These are phyloP conservation scores for Starmerella roubikii DNA, from an alignment of 805 yeast genomes.

Conservation along the genomic window DNA sequence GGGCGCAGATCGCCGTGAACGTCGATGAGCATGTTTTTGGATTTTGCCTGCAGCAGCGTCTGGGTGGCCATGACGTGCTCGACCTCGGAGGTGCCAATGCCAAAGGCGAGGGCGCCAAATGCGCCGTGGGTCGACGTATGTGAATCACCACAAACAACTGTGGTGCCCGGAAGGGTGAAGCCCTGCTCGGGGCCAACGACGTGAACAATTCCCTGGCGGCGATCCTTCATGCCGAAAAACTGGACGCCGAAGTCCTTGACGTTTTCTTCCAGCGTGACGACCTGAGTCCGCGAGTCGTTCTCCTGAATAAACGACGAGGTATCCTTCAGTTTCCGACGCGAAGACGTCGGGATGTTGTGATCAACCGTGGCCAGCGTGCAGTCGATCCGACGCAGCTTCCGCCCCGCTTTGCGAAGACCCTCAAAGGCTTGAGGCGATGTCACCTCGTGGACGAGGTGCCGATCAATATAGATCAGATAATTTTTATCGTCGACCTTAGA, in stretches of 20 bases:
- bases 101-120: constrained; percentile 92
- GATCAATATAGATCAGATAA: constrained; percentile 76
- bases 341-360: constrained; percentile 90
- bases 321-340: constrained; percentile 64
- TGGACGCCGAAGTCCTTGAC: constrained; percentile 82
- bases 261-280: constrained; percentile 79
- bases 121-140: constrained; percentile 99
- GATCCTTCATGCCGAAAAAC: constrained; percentile 87
- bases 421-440: constrained; percentile 99
- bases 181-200: constrained; percentile 99
- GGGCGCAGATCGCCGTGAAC: constrained; percentile 73
- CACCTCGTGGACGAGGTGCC: constrained; percentile 96
- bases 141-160: constrained; percentile 98
- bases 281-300: constrained; percentile 85
- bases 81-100: constrained; percentile 98
- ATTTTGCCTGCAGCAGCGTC: constrained; percentile 79
- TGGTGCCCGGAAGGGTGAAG: constrained; percentile 94
- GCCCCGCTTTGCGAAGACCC: constrained; percentile 76
- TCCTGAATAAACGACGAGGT: constrained; percentile 73
- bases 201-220: constrained; percentile 95
- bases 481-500: constrained; percentile 82
- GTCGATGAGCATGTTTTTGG: constrained; percentile 85
- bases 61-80: constrained; percentile 98
- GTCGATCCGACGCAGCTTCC: constrained; percentile 79
- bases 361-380: constrained; percentile 92